Conservation (phyloP, 805 yeast species). For the Candida dendrica region DNA sequence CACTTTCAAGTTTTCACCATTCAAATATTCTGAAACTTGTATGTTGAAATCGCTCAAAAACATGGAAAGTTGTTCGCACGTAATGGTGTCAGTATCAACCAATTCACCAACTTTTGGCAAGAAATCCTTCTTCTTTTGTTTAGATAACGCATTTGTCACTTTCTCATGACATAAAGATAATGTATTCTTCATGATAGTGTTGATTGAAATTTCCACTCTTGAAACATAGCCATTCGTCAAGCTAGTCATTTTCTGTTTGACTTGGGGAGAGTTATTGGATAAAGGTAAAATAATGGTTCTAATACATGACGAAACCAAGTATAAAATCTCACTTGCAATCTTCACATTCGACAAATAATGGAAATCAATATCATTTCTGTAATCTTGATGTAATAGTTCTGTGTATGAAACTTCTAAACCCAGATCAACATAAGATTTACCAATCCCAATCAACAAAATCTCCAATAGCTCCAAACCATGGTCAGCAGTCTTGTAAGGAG, state of each 20-base stretch:
- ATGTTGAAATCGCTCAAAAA: slow-evolving; percentile 39
- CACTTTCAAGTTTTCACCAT: slow-evolving; percentile 40
- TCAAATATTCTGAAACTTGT: slow-evolving; percentile 30
- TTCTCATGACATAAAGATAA: slow-evolving; percentile 45
- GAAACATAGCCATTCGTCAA: slow-evolving; percentile 55
- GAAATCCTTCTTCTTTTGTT: slow-evolving; percentile 75
- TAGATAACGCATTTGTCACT: slow-evolving; percentile 42
- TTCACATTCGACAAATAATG: slow-evolving; percentile 43
- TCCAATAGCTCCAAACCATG: slow-evolving; percentile 63
- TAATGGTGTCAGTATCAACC: slow-evolving; percentile 56
- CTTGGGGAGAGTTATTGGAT: slow-evolving; percentile 49
- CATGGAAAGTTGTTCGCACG: slow-evolving; percentile 57
- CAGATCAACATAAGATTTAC: slow-evolving; percentile 65
- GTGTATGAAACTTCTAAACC: slow-evolving; percentile 67
- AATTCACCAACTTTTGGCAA: slow-evolving; percentile 35
- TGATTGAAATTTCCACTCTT: slow-evolving; percentile 58
- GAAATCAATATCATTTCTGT: slow-evolving; percentile 31
- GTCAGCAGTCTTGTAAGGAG: slow-evolving; percentile 54
- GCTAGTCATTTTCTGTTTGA: slow-evolving; percentile 52
- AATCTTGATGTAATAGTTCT: slow-evolving; percentile 31
- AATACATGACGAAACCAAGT: slow-evolving; percentile 62
- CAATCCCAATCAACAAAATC: slow-evolving; percentile 59
- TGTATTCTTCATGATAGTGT: slow-evolving; percentile 54
- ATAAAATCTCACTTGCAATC: slow-evolving; percentile 51
- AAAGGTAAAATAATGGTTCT: slow-evolving; percentile 73